A percentile compares a stretch with the other conserved stretches of the same genome.
Conservation (phyloP, 441 rosid genomes). For the Metrosideros polymorpha region DNA sequence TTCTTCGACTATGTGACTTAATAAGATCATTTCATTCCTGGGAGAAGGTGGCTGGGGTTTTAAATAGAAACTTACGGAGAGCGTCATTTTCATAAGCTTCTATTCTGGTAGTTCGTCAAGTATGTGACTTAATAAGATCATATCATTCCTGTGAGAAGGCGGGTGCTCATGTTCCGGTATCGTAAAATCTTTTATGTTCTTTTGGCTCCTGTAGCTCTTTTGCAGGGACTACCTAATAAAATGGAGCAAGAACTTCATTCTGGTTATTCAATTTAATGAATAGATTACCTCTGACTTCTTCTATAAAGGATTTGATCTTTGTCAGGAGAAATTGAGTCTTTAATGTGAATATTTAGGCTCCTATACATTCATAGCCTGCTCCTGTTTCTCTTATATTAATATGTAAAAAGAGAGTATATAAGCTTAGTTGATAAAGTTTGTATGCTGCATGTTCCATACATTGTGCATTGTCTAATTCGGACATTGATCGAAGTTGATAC, state of each 20-base stretch:
- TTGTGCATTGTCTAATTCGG: not conserved
- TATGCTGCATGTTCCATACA: not conserved
- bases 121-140: not conserved
- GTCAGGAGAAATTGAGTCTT: not conserved
- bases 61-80: not conserved
- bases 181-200: not conserved
- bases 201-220: not conserved
- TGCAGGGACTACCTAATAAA: not conserved
- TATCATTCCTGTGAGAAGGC: not conserved
- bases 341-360: not conserved
- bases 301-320: not conserved
- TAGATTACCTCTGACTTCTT: not conserved
- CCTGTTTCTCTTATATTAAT: not conserved
- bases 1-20: not conserved
- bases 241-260: not conserved
- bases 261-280: not conserved
- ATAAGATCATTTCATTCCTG: not conserved
- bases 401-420: not conserved
- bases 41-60: not conserved
- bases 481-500: not conserved
- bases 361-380: not conserved
- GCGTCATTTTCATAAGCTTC: not conserved
- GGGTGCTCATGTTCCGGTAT: not conserved
- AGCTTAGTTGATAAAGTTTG: not conserved
- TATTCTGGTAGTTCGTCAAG: not conserved